phyloP scores from a whole-genome alignment of 371 early-diverging fungal species.

The Conidiobolus incongruus region DNA sequence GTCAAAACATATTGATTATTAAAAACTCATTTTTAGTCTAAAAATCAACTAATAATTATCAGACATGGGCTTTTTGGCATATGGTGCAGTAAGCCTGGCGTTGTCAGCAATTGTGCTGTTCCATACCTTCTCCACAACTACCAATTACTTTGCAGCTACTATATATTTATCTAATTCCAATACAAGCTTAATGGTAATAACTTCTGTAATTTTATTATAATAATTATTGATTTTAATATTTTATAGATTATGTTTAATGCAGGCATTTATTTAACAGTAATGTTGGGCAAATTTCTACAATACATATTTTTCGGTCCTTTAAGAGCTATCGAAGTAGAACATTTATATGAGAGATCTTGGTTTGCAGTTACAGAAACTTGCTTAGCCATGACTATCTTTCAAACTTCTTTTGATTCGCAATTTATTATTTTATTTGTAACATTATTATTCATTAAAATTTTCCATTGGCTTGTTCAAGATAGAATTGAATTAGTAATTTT shows the following conservation, averaged over 20 bases:
- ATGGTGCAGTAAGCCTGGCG: not conserved
- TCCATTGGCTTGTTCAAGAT: constrained; percentile 88
- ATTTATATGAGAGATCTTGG: constrained; percentile 88
- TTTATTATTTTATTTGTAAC: constrained; percentile 63
- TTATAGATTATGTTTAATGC: constrained; percentile 54
- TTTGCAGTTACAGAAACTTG: constrained; percentile 88
- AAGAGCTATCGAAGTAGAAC: constrained; percentile 80
- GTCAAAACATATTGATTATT: no score
- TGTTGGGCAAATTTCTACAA: constrained; percentile 50
- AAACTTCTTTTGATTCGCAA: constrained; percentile 74
- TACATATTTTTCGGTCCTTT: constrained; percentile 74
- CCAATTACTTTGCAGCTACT: constrained; percentile 9
- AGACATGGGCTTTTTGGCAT: not conserved
- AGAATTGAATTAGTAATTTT: constrained; percentile 70
- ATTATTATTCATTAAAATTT: constrained; percentile 70
- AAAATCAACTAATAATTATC: no score
- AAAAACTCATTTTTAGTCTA: no score
- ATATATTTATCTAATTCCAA: constrained; percentile 16
- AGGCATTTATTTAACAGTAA: constrained; percentile 46
- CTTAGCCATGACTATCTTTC: constrained; percentile 86
- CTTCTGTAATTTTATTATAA: not conserved
- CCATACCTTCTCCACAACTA: not conserved
- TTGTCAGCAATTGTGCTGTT: not conserved
- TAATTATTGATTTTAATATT: not conserved
- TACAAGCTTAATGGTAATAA: constrained; percentile 12